Percentiles rank a stretch among this genome's conserved stretches.
Evolutionary conservation across 768 basidiomycete species (phyloP).

Genomic region (Lactifluus rugatus): DNA sequence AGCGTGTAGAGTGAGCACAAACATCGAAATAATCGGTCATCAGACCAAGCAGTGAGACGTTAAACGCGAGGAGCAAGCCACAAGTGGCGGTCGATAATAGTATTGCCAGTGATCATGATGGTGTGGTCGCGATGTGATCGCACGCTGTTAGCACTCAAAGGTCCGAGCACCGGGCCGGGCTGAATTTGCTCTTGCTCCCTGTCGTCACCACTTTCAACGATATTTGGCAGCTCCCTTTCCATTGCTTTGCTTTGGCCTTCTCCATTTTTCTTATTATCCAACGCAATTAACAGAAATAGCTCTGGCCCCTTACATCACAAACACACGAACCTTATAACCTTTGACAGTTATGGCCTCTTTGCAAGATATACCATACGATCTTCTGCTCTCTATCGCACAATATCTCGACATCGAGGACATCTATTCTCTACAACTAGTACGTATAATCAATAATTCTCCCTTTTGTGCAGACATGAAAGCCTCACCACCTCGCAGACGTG

Average conservation of each 20-base stretch:
- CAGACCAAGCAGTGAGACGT: not conserved
- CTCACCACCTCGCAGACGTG: constrained; percentile 38
- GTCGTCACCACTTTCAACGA: not conserved
- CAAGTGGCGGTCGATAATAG: not conserved
- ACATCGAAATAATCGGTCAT: not conserved
- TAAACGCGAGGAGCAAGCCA: not conserved
- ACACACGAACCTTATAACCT: not conserved
- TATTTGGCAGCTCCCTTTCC: not conserved
- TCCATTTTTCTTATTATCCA: not conserved
- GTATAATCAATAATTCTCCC: constrained; percentile 21
- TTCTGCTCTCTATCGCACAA: constrained; percentile 56
- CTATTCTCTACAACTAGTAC: constrained; percentile 50
- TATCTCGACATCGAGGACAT: constrained; percentile 54
- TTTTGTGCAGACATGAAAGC: not conserved
- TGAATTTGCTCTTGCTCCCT: not conserved
- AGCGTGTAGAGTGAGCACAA: not conserved
- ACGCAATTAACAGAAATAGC: not conserved
- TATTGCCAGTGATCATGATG: too few relatives aligned
- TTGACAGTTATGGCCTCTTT: constrained; percentile 22
- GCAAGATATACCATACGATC: constrained; percentile 53
- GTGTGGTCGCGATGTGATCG: not conserved
- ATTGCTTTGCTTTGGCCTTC: not conserved
- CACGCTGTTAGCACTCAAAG: not conserved
- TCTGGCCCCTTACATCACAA: not conserved
- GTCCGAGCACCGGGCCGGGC: constrained; percentile 1